These are phyloP conservation scores for Hypseocharis bilobata DNA, from an alignment of 441 rosid genomes.

Conservation along the genomic window DNA sequence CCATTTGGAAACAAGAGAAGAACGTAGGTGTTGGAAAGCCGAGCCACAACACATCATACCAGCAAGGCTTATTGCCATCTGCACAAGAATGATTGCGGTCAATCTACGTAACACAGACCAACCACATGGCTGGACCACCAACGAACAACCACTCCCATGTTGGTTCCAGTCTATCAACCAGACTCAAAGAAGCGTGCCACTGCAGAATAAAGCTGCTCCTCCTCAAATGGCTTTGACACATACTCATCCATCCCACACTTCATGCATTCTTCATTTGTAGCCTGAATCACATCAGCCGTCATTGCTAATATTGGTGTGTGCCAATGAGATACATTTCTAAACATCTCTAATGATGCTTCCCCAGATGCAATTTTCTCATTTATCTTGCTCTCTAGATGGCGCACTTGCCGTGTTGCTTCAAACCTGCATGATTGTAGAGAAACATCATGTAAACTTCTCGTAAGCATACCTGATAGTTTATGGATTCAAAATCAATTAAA, in stretches of 20 bases:
- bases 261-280: conserved; percentile 59
- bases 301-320: conserved; percentile 79
- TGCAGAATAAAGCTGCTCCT: conserved; percentile 67
- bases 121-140: conserved; percentile 15
- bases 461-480: background rate
- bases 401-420: conserved; percentile 73
- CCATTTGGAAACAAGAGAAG: conserved; percentile 19
- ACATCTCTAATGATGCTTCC: conserved; percentile 37
- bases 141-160: conserved; percentile 10
- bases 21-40: background rate
- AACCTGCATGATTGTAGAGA: conserved; percentile 37
- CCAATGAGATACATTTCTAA: conserved; percentile 41
- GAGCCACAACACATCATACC: conserved; percentile 1
- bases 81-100: conserved; percentile 1
- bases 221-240: conserved; percentile 82
- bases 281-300: conserved; percentile 92
- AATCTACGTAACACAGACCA: conserved; percentile 17
- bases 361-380: conserved; percentile 47
- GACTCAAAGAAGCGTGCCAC: conserved; percentile 63
- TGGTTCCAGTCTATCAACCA: conserved; percentile 23
- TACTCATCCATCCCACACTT: conserved; percentile 87
- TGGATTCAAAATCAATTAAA: background rate
- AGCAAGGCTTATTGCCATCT: background rate
- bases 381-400: conserved; percentile 42
- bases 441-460: background rate